Conservation (phyloP, 129 eudicot species). For the Tagetes erecta region DNA sequence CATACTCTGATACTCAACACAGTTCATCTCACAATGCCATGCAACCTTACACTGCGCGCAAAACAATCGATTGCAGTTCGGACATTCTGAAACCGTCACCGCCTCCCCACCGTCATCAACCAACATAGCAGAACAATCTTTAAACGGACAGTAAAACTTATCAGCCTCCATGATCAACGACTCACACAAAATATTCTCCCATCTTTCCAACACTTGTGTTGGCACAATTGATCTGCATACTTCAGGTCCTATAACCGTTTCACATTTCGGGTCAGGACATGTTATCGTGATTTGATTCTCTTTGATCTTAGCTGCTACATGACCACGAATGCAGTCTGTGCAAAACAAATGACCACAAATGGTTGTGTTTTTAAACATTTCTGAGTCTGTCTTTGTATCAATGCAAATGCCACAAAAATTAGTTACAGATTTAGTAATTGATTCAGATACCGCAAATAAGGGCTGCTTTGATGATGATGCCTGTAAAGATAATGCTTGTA, state of each 20-base stretch:
- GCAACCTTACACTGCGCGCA: constrained; percentile 54
- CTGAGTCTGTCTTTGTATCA: constrained; percentile 33
- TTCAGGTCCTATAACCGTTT: constrained; percentile 24
- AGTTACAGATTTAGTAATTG: neutral
- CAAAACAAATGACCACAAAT: constrained; percentile 47
- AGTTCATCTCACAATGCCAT: constrained; percentile 51
- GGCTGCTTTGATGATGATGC: constrained; percentile 3
- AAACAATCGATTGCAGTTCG: constrained; percentile 48
- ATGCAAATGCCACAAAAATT: constrained; percentile 46
- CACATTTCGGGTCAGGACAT: constrained; percentile 44
- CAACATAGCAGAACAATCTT: constrained; percentile 53
- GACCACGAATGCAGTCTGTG: constrained; percentile 37
- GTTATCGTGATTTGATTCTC: constrained; percentile 19
- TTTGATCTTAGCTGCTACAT: constrained; percentile 41
- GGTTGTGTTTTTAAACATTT: constrained; percentile 40
- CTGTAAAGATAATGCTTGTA: too few relatives aligned
- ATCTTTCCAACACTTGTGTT: constrained; percentile 38
- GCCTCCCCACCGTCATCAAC: constrained; percentile 31
- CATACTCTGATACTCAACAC: constrained; percentile 40
- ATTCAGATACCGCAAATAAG: neutral
- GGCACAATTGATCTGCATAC: constrained; percentile 30
- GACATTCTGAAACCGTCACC: constrained; percentile 50
- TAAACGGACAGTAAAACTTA: constrained; percentile 57
- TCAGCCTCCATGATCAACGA: constrained; percentile 32
- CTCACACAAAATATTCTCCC: constrained; percentile 46